phyloP scores from a whole-genome alignment of 1,284 basidiomycete genomes.

The Sanghuangporus baumii region DNA sequence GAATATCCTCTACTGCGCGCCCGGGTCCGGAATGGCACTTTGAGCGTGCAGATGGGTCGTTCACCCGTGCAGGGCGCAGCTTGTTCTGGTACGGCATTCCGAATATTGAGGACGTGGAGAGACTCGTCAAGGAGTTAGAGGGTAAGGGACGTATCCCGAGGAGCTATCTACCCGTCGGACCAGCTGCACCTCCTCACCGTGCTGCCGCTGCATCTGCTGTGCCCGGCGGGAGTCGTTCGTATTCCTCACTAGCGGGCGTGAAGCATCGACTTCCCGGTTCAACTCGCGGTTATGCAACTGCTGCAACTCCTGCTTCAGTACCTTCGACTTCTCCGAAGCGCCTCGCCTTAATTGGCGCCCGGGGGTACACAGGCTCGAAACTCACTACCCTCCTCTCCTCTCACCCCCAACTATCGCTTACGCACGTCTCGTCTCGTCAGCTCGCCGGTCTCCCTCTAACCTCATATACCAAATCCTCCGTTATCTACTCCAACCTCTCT shows the following conservation, averaged over 20 bases:
- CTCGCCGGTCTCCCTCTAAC: constrained; percentile 80
- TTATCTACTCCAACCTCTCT: constrained; percentile 80
- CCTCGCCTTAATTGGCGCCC: constrained; percentile 92
- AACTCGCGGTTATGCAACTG: constrained; percentile 55
- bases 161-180: constrained; percentile 88
- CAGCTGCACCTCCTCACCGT: constrained; percentile 64
- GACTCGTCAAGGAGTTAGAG: constrained; percentile 79
- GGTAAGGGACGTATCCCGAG: constrained; percentile 81
- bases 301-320: constrained; percentile 36
- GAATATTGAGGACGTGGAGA: constrained; percentile 91
- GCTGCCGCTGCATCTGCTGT: constrained; percentile 26
- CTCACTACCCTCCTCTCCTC: constrained; percentile 79
- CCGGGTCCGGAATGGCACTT: constrained; percentile 86
- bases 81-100: constrained; percentile 98
- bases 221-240: constrained; percentile 45
- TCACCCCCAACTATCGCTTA: constrained; percentile 85
- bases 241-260: constrained; percentile 51
- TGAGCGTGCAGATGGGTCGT: constrained; percentile 95
- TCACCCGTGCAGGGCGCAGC: constrained; percentile 89
- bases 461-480: constrained; percentile 75
- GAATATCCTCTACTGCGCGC: constrained; percentile 1
- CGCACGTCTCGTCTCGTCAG: constrained; percentile 95
- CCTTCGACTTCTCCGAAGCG: constrained; percentile 68
- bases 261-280: constrained; percentile 30
- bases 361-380: constrained; percentile 94